Conservation (phyloP, 1,139 yeast species). For the Pichiaceae sp. region DNA sequence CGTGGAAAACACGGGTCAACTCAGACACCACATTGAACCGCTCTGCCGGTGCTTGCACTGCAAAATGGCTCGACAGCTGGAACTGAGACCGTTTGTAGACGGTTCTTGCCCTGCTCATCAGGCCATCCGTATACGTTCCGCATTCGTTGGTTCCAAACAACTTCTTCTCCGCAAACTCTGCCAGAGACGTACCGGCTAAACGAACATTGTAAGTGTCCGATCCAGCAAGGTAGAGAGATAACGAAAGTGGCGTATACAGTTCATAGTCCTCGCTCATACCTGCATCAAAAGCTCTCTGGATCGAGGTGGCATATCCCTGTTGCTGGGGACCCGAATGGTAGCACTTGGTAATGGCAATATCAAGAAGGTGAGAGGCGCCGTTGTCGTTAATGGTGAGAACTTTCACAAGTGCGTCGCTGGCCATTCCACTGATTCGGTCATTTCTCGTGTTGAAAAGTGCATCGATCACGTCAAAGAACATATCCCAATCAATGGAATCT, state of each 20-base stretch:
- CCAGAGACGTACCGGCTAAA: slow-evolving; percentile 49
- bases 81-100: slow-evolving; percentile 73
- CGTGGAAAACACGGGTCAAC: slow-evolving; percentile 59
- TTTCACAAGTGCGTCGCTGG: slow-evolving; percentile 64
- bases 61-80: slow-evolving; percentile 57
- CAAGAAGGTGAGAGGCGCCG: slow-evolving; percentile 42
- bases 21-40: slow-evolving; percentile 61
- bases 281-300: slow-evolving; percentile 52
- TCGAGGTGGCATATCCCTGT: slow-evolving; percentile 27
- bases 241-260: slow-evolving; percentile 52
- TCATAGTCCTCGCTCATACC: slow-evolving; percentile 34
- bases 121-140: slow-evolving; percentile 48
- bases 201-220: slow-evolving; percentile 55
- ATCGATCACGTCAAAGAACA: slow-evolving; percentile 71
- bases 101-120: slow-evolving; percentile 58
- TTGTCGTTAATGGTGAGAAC: slow-evolving; percentile 54
- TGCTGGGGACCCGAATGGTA: neutral
- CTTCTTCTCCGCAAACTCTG: slow-evolving; percentile 47
- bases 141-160: slow-evolving; percentile 39
- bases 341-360: slow-evolving; percentile 26
- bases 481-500: slow-evolving; percentile 61
- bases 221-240: slow-evolving; percentile 65
- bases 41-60: slow-evolving; percentile 48
- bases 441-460: slow-evolving; percentile 53
- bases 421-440: slow-evolving; percentile 55